Percentiles rank a stretch among this genome's conserved stretches.
phyloP scores from a whole-genome alignment of 768 basidiomycete genomes.

The Leucocoprinus sp. region DNA sequence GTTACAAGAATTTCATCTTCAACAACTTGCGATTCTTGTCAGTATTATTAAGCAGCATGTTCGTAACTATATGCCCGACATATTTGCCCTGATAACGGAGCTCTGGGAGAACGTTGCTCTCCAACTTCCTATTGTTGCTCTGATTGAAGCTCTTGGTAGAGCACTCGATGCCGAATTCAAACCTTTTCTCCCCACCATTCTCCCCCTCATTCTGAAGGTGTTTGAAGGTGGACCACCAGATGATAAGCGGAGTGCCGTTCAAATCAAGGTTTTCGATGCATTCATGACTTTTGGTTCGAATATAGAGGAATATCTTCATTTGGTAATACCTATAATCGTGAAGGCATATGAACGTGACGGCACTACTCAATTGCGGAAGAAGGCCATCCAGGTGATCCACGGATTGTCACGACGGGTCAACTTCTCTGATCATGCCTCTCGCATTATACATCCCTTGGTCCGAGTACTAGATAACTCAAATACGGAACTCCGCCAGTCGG shows the following conservation, averaged over 20 bases:
- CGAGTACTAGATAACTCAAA: conserved; percentile 69
- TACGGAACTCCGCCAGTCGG: conserved; percentile 75
- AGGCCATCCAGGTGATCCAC: conserved; percentile 87
- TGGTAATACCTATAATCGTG: conserved; percentile 92
- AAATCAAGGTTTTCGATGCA: conserved; percentile 90
- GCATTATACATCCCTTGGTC: conserved; percentile 92
- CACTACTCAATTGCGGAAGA: conserved; percentile 67
- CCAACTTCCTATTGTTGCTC: conserved; percentile 85
- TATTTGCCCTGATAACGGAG: conserved; percentile 80
- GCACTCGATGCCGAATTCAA: conserved; percentile 97
- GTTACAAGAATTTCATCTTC: conserved; percentile 87
- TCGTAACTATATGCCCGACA: conserved; percentile 79
- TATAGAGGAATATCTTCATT: conserved; percentile 95
- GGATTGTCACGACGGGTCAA: conserved; percentile 88
- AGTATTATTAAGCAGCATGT: conserved; percentile 97
- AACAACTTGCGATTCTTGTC: conserved; percentile 91
- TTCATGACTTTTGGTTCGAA: conserved; percentile 93
- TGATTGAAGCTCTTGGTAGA: conserved; percentile 88
- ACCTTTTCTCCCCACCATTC: conserved; percentile 83
- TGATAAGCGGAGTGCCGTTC: conserved; percentile 69
- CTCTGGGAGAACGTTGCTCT: conserved; percentile 82
- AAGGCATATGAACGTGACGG: conserved; percentile 85
- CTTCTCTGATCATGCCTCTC: conserved; percentile 95
- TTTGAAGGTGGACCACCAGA: conserved; percentile 68
- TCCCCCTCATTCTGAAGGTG: conserved; percentile 84